Percentiles rank a stretch among this genome's conserved stretches.
phyloP scores from a whole-genome alignment of 371 early-diverging fungal genomes.

The Actinomortierella ambigua region DNA sequence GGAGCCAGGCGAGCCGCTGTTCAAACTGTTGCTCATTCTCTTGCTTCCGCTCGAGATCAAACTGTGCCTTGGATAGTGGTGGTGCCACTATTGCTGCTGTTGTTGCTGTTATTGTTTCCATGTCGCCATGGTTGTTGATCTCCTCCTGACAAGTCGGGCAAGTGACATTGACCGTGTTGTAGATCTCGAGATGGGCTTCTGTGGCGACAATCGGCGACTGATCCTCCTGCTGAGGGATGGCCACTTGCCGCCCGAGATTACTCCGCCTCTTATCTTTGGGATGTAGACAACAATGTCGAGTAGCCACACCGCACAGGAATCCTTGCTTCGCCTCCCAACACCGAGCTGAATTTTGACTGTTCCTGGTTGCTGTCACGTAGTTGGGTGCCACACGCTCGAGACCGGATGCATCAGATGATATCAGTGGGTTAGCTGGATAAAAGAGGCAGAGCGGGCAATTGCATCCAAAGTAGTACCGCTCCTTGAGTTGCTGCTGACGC shows the following conservation, averaged over 20 bases:
- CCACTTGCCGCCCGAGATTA: no score
- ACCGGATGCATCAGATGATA: conserved; percentile 5
- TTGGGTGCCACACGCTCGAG: no score
- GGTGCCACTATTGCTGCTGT: no score
- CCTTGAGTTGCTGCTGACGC: conserved; percentile 29
- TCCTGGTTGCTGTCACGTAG: no score
- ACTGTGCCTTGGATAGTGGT: not conserved
- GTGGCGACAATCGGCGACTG: conserved; percentile 11
- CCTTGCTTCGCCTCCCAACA: no score
- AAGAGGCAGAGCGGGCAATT: conserved; percentile 26
- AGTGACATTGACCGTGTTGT: conserved; percentile 31
- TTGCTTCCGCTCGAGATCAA: conserved; percentile 28
- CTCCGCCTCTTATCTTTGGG: no score
- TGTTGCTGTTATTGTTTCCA: no score
- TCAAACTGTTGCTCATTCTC: conserved; percentile 23
- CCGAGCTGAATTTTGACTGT: no score
- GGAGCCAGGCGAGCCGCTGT: conserved; percentile 9
- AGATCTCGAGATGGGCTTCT: conserved; percentile 23
- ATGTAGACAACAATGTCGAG: no score
- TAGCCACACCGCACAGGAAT: no score
- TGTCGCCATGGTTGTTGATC: no score
- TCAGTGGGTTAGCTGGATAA: conserved; percentile 28
- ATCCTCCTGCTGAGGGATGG: no score
- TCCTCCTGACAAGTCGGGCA: conserved; percentile 12
- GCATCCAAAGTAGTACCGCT: conserved; percentile 29